A percentile compares a stretch with the other conserved stretches of the same genome.
Evolutionary conservation across 257 asterid genomes (phyloP).

Genomic region (Penstemon davidsonii): DNA sequence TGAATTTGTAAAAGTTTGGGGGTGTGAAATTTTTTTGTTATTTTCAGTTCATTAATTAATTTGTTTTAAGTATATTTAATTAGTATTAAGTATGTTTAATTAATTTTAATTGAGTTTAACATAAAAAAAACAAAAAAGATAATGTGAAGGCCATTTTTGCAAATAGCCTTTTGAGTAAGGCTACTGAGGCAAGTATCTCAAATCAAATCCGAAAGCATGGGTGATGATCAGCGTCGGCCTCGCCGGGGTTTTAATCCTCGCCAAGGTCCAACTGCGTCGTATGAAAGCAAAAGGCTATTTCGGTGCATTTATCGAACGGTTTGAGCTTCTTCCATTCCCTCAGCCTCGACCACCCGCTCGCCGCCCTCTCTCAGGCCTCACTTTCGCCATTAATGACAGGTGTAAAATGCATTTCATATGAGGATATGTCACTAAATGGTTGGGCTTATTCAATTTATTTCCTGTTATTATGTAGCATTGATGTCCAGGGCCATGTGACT

Average conservation of each 20-base stretch:
- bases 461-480: conserved; percentile 58
- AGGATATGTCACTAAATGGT: neutral
- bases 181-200: no score
- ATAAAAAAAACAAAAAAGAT: no score
- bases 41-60: no score
- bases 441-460: neutral
- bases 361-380: conserved; percentile 66
- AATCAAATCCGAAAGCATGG: conserved; percentile 78
- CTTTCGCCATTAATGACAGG: conserved; percentile 77
- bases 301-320: conserved; percentile 79
- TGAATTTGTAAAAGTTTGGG: no score
- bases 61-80: no score
- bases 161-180: no score
- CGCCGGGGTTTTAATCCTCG: conserved; percentile 79
- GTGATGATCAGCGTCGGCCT: conserved; percentile 80
- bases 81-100: no score
- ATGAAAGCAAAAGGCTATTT: conserved; percentile 46
- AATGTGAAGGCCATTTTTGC: no score
- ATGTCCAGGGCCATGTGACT: conserved; percentile 79
- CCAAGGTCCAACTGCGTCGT: conserved; percentile 82
- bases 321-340: conserved; percentile 74
- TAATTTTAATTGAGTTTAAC: no score
- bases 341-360: conserved; percentile 97
- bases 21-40: no score
- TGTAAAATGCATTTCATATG: conserved; percentile 4